phyloP scores from a whole-genome alignment of 768 basidiomycete species.

The Pisolithus microcarpus region DNA sequence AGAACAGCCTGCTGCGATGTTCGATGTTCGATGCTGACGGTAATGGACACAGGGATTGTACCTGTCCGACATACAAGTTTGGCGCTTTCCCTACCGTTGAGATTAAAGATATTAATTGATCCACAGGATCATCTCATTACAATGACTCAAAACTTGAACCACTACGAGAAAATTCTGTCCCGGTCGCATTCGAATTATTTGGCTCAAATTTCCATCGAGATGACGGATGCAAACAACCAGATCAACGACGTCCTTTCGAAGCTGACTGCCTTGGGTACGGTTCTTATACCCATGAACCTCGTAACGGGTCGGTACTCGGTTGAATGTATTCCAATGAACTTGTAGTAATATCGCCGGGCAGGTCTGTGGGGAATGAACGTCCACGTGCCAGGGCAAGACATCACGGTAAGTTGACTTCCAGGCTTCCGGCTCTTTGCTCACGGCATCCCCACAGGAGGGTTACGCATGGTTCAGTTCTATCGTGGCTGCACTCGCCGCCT shows the following conservation, averaged over 20 bases:
- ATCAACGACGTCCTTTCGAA: slow-evolving; percentile 99
- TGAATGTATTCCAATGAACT: neutral
- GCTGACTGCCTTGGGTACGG: slow-evolving; percentile 93
- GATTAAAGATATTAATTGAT: neutral
- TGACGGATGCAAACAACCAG: slow-evolving; percentile 99
- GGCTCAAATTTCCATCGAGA: slow-evolving; percentile 98
- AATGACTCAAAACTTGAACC: slow-evolving; percentile 99
- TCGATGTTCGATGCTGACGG: neutral
- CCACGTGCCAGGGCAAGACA: slow-evolving; percentile 82
- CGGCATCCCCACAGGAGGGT: slow-evolving; percentile 24
- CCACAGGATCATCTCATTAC: slow-evolving; percentile 90
- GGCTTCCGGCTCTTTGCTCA: neutral
- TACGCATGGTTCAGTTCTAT: slow-evolving; percentile 87
- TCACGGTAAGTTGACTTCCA: slow-evolving; percentile 27
- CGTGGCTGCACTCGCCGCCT: slow-evolving; percentile 68
- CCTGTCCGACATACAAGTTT: slow-evolving; percentile 86
- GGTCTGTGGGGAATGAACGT: slow-evolving; percentile 99
- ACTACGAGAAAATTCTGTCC: slow-evolving; percentile 99
- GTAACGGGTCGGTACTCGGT: slow-evolving; percentile 61
- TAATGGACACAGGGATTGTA: slow-evolving; percentile 66
- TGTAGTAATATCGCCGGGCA: slow-evolving; percentile 15
- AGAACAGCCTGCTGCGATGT: neutral
- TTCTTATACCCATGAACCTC: slow-evolving; percentile 95
- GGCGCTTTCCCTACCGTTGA: neutral
- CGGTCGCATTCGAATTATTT: slow-evolving; percentile 99